Evolutionary conservation across 2,329 filamentous ascomycete species (phyloP).

Genomic region (Aureobasidium uvarum): DNA sequence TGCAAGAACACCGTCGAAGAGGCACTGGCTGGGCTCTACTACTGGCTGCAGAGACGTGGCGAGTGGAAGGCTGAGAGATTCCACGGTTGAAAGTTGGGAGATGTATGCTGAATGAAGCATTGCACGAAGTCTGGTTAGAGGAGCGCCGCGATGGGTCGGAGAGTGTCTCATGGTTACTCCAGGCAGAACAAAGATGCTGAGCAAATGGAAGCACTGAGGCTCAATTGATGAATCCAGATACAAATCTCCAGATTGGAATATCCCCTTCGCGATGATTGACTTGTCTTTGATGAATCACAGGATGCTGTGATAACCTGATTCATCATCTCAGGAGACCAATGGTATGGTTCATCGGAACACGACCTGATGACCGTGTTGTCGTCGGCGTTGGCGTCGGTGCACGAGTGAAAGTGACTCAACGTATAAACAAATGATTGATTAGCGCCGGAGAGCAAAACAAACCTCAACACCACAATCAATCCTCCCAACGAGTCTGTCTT

Average conservation of each 20-base stretch:
- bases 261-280: not conserved
- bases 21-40: not conserved
- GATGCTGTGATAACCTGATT: not conserved
- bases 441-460: not conserved
- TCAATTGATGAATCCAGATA: not conserved
- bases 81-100: not conserved
- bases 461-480: not conserved
- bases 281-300: not conserved
- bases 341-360: not conserved
- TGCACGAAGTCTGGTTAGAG: not conserved
- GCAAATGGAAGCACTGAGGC: not conserved
- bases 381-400: not conserved
- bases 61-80: not conserved
- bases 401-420: not conserved
- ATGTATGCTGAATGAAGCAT: not conserved
- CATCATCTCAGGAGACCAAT: not conserved
- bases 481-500: not conserved
- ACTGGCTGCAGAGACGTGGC: not conserved
- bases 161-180: not conserved
- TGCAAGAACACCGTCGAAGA: constrained; percentile 11
- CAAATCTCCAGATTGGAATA: not conserved
- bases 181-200: not conserved
- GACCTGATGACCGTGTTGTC: not conserved
- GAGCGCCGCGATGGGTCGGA: not conserved
- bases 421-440: not conserved